These are phyloP conservation scores for Euptelea pleiosperma DNA, from an alignment of 164 flowering plant species.

Conservation along the genomic window DNA sequence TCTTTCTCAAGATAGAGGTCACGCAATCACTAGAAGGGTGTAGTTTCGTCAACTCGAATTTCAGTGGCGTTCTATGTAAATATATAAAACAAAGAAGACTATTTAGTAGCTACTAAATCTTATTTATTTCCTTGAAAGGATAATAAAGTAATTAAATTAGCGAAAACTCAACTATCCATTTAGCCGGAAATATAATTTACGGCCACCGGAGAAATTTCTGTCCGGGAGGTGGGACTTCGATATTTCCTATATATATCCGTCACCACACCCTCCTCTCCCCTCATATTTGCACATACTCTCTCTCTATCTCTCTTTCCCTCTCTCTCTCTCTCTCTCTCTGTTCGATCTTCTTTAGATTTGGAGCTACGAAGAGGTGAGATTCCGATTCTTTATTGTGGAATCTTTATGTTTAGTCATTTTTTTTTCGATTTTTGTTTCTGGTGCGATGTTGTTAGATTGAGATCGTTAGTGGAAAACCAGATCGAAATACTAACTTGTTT, in stretches of 20 bases:
- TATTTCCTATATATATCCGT: slow-evolving; percentile 58
- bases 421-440: not conserved
- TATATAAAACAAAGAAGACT: not conserved
- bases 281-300: slow-evolving; percentile 24
- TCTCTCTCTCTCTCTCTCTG: slow-evolving; percentile 4
- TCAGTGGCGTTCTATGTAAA: slow-evolving; percentile 7
- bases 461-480: too few relatives aligned
- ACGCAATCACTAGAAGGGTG: not conserved
- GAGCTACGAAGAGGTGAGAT: slow-evolving; percentile 30
- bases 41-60: slow-evolving; percentile 3
- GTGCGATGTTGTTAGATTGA: not conserved
- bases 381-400: slow-evolving; percentile 3
- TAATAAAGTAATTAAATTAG: not conserved
- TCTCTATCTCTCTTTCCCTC: slow-evolving; percentile 6
- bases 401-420: not conserved
- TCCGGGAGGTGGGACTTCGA: slow-evolving; percentile 28
- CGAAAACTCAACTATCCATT: not conserved
- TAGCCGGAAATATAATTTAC: slow-evolving; percentile 3
- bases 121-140: slow-evolving; percentile 15
- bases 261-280: slow-evolving; percentile 24
- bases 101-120: not conserved
- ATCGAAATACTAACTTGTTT: slow-evolving; percentile 1
- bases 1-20: too few relatives aligned
- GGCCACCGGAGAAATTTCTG: slow-evolving; percentile 33
- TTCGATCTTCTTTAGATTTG: slow-evolving; percentile 19